Evolutionary conservation across 2,329 filamentous ascomycete genomes (phyloP), one percentile per base, ranked within the genome.

Genomic region (Ophiocordyceps camponoti-leonardi): DNA sequence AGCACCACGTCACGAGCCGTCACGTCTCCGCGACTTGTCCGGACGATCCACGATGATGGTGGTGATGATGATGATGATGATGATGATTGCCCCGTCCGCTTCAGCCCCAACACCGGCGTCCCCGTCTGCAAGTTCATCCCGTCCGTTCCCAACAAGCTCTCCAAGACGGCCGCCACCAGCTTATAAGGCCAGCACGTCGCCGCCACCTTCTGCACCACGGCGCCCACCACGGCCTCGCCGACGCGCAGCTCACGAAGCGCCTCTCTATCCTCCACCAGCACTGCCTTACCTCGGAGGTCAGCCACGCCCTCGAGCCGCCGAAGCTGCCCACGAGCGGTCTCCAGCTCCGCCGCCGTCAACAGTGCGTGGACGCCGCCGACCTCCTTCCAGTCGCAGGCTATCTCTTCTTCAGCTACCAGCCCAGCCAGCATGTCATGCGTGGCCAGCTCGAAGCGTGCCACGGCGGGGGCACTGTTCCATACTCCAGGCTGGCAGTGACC

Each of bases 161-260:
- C 76, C 1, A 94, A 64, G 0, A 88, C 69, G 61, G 78, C 81
- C 1, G 77, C 67, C 2, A 94, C 79, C 18, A 93, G 73, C 62
- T 92, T 93, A 61, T 93, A 94, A 0, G 86, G 86, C 83, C 83
- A 88, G 42, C 86, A 58, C 52, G 77, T 77, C 0, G 79, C 83
- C 0, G 84, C 83, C 40, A 75, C 65, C 39, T 66, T 65, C 49
- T 81, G 81, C 16, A 81, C 64, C 4, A 86, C 69, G 6, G 78
- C 82, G 2, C 79, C 84, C 8, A 70, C 56, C 7, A 19, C 10
- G 35, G 77, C 79, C 8, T 60, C 59, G 0, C 73, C 69, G 1
- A 81, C 61, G 4, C 77, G 67, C 22, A 83, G 67, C 31, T 62
- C 62, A 26, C 61, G 63, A 4, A 85, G 62, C 46, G 61, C 59